A percentile compares a stretch with the other conserved stretches of the same genome.
Evolutionary conservation across 2,329 filamentous ascomycete genomes (phyloP).

Genomic region (Aspergillus awamori): DNA sequence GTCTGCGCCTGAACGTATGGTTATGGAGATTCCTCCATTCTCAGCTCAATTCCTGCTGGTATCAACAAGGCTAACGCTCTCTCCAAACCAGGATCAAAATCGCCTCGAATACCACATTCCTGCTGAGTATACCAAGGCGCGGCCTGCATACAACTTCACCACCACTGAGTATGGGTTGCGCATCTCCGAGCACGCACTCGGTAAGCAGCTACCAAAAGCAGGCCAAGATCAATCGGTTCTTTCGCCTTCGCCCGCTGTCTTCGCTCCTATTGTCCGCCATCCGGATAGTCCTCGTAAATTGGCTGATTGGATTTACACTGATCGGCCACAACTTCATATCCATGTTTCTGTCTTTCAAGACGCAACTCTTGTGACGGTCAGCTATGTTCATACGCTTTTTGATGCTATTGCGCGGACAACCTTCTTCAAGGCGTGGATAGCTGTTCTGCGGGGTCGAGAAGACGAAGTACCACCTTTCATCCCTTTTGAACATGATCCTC

Average conservation of each 20-base stretch:
- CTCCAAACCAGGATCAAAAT: constrained; percentile 18
- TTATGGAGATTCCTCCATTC: too few relatives aligned
- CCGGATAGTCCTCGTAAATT: constrained; percentile 39
- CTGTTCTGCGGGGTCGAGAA: constrained; percentile 49
- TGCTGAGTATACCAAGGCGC: constrained; percentile 34
- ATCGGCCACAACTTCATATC: constrained; percentile 52
- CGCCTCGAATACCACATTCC: constrained; percentile 50
- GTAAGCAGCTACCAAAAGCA: constrained; percentile 14
- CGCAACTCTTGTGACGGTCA: constrained; percentile 53
- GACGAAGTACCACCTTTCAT: constrained; percentile 44
- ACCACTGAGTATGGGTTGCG: constrained; percentile 39
- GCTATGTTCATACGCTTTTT: constrained; percentile 53
- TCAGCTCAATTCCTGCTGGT: too few relatives aligned
- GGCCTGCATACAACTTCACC: constrained; percentile 48
- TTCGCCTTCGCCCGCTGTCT: background rate
- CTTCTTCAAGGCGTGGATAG: constrained; percentile 52
- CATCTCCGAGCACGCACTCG: constrained; percentile 49
- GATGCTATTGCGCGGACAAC: constrained; percentile 51
- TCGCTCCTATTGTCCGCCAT: constrained; percentile 13
- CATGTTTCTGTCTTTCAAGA: constrained; percentile 55
- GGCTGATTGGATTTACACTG: constrained; percentile 46
- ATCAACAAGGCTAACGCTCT: too few relatives aligned
- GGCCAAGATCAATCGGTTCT: constrained; percentile 4
- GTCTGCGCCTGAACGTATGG: constrained; percentile 46
- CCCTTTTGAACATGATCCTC: constrained; percentile 41